A percentile compares a stretch with the other conserved stretches of the same genome.
phyloP scores from a whole-genome alignment of 179 eudicot species.

The Actinidia polygama region DNA sequence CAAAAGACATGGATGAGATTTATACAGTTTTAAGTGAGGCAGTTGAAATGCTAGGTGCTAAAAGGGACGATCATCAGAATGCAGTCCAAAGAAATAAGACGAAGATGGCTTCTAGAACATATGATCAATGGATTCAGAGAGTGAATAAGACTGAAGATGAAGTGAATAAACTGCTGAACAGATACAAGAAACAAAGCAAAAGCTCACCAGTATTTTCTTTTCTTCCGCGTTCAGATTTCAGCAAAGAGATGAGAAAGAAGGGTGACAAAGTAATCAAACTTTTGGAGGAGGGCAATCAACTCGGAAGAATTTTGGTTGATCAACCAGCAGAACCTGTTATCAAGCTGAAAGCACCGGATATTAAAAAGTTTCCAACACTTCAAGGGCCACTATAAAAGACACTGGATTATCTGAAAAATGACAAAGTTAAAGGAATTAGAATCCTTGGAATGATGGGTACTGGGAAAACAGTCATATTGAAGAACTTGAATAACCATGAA shows the following conservation, averaged over 20 bases:
- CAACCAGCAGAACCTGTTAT: background rate
- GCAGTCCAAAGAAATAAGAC: background rate
- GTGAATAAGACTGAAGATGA: background rate
- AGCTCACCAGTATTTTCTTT: background rate
- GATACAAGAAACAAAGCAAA: background rate
- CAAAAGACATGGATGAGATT: background rate
- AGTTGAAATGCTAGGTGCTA: background rate
- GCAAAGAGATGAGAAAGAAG: background rate
- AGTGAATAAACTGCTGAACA: too few relatives aligned
- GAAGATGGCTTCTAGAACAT: background rate
- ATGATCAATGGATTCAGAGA: background rate
- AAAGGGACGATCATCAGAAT: background rate
- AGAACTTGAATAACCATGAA: conserved; percentile 3
- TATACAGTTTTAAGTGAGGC: background rate
- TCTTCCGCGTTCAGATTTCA: background rate
- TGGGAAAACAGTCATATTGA: conserved; percentile 18
- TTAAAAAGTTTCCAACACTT: background rate
- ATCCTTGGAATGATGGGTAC: background rate
- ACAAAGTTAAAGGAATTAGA: conserved; percentile 2
- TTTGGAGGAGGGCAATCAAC: background rate
- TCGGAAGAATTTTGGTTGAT: conserved; percentile 8
- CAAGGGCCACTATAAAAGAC: background rate
- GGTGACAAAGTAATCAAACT: background rate
- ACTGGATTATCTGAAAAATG: background rate
- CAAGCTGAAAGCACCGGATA: background rate